Evolutionary conservation across 192 early-diverging fungal species (phyloP), one percentile per base, ranked within the genome.

Genomic region (Podila horticola): DNA sequence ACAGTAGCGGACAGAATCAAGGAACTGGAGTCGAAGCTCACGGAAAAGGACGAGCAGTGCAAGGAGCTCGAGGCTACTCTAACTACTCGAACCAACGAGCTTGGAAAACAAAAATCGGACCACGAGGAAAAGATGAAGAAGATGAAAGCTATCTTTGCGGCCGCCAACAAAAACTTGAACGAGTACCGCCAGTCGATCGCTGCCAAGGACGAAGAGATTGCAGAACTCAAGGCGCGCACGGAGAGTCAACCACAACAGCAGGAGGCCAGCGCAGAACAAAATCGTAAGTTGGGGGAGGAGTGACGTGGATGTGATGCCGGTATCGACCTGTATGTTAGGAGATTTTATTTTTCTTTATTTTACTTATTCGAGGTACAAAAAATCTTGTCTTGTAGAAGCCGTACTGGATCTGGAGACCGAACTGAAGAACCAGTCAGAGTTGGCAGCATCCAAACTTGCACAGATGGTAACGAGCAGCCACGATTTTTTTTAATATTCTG

Each of bases 111-210:
- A 30, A 71, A 79, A 86, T 69, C 67, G 30, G 89, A 89, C 59
- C 85, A 88, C 34, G 85, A 90, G 30, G 88, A 88, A 24, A 90
- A 91, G 60, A 58, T 89, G 65, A 90, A 88, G 58, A 87, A 89
- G 67, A 90, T 88, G 87, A 79, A 84, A 82, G 89, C 84, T 0
- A 88, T 90, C 11, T 90, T 90, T 68, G 86, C 82, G 17, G 86
- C 83, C 50, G 86, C 88, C 20, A 89, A 86, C 41, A 87, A 86
- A 36, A 91, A 82, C 49, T 66, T 91, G 34, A 86, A 84, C 51
- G 85, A 89, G 7, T 86, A 88, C 55, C 77, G 88, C 1, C 83
- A 85, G n/a, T 73, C 82, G 6, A 84, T 88, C 38, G 67, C 85
- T 0, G 58, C 72, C 34, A 86, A 88, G 67, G 85, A 88, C 49